Conservation (phyloP, 2,329 filamentous ascomycete species). For the Fusarium gaditjirri region DNA sequence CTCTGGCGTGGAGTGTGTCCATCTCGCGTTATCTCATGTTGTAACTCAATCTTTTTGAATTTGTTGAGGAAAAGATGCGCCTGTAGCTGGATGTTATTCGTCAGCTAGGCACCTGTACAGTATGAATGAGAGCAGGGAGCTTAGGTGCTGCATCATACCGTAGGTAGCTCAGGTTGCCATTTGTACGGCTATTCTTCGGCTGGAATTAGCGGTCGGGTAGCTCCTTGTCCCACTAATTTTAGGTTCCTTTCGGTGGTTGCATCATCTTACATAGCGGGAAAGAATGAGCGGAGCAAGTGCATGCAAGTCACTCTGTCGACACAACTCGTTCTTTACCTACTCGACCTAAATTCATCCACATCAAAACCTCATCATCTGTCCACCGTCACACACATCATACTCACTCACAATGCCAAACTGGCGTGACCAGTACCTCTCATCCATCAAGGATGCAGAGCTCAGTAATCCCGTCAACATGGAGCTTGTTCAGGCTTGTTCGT, state of each 20-base stretch:
- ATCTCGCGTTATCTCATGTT: constrained; percentile 55
- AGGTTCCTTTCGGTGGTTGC: constrained; percentile 31
- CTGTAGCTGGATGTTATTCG: constrained; percentile 8
- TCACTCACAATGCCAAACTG: constrained; percentile 68
- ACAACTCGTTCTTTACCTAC: background rate
- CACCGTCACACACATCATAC: background rate
- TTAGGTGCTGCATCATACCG: constrained; percentile 26
- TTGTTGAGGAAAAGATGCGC: background rate
- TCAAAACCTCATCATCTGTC: background rate
- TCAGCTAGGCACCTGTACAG: constrained; percentile 25
- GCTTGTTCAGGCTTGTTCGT: constrained; percentile 82
- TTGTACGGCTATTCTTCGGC: constrained; percentile 48
- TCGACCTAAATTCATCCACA: background rate
- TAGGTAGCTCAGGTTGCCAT: constrained; percentile 25
- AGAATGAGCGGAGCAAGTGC: constrained; percentile 34
- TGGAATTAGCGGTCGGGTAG: constrained; percentile 38
- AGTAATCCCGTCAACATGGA: constrained; percentile 70
- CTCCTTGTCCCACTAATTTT: constrained; percentile 21
- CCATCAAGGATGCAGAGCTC: constrained; percentile 77
- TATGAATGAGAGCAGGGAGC: constrained; percentile 18
- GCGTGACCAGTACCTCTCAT: constrained; percentile 82
- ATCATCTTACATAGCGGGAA: constrained; percentile 40
- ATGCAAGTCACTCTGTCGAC: constrained; percentile 11
- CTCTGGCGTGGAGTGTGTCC: constrained; percentile 74
- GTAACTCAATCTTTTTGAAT: constrained; percentile 6